Evolutionary conservation across 805 yeast genomes (phyloP).

Genomic region (Pichia rugopelliculosa): DNA sequence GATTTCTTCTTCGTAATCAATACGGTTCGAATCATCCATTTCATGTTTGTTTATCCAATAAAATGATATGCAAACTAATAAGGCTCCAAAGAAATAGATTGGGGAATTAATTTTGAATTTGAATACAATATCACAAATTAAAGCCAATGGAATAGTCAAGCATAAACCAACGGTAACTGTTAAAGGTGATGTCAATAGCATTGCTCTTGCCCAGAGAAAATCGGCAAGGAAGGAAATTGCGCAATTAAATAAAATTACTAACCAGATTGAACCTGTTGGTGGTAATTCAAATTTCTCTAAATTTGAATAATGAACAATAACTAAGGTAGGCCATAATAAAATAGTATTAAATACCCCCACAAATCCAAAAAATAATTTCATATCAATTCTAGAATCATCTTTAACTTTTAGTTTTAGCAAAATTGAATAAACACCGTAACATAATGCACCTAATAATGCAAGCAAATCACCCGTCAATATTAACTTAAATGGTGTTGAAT

Average conservation of each 20-base stretch:
- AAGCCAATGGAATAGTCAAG: conserved; percentile 88
- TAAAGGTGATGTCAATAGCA: conserved; percentile 85
- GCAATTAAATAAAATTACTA: conserved; percentile 57
- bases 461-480: conserved; percentile 63
- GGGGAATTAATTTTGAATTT: conserved; percentile 55
- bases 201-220: conserved; percentile 93
- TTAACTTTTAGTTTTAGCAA: conserved; percentile 65
- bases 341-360: conserved; percentile 80
- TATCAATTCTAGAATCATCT: conserved; percentile 70
- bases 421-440: conserved; percentile 88
- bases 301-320: conserved; percentile 55
- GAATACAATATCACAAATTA: conserved; percentile 79
- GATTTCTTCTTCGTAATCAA: background rate
- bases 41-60: conserved; percentile 77
- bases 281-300: conserved; percentile 74
- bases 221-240: conserved; percentile 79
- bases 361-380: conserved; percentile 87
- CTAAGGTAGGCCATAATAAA: conserved; percentile 73
- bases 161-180: conserved; percentile 94
- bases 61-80: conserved; percentile 73
- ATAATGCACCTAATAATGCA: conserved; percentile 79
- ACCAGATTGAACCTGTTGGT: conserved; percentile 39
- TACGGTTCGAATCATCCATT: conserved; percentile 39
- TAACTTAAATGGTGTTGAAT: conserved; percentile 6
- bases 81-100: conserved; percentile 72